These are phyloP conservation scores for Candida verbasci DNA, from an alignment of 805 yeast genomes.

Conservation along the genomic window DNA sequence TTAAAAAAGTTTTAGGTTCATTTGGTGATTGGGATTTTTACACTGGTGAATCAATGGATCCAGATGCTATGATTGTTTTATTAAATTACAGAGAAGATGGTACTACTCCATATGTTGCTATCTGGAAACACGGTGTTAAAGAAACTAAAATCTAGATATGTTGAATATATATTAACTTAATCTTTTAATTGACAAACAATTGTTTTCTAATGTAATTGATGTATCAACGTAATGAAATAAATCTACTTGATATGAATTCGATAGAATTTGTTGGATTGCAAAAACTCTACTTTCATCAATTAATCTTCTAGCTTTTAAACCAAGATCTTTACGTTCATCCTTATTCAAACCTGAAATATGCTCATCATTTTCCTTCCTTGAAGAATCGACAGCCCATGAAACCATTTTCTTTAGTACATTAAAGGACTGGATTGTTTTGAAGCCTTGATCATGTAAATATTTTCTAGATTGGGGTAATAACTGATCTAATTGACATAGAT, in stretches of 20 bases:
- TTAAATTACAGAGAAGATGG: conserved; percentile 99
- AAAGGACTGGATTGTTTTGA: conserved; percentile 36
- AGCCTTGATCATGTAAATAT: conserved; percentile 32
- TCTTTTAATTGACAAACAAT: conserved; percentile 35
- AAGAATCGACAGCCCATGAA: conserved; percentile 88
- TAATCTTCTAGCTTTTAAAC: conserved; percentile 64
- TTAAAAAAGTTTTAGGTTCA: conserved; percentile 90
- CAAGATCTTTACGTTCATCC: conserved; percentile 53
- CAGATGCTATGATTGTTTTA: conserved; percentile 96
- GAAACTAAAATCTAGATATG: conserved; percentile 73
- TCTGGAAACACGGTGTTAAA: conserved; percentile 98
- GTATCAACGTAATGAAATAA: conserved; percentile 56
- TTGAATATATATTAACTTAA: not conserved
- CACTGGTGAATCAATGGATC: conserved; percentile 99
- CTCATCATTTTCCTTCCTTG: conserved; percentile 21
- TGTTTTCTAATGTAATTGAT: conserved; percentile 67
- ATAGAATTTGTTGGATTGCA: conserved; percentile 35
- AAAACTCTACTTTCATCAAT: conserved; percentile 67
- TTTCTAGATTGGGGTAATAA: conserved; percentile 45
- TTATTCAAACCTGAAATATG: conserved; percentile 14
- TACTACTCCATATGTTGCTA: conserved; percentile 91
- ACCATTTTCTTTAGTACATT: conserved; percentile 55
- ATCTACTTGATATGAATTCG: conserved; percentile 38
- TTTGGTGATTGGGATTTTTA: conserved; percentile 99
- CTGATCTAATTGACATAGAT: conserved; percentile 63